Base-by-base conservation (phyloP, 108 stramenopile genomes). In the Discostella pseudostelligera region DNA sequence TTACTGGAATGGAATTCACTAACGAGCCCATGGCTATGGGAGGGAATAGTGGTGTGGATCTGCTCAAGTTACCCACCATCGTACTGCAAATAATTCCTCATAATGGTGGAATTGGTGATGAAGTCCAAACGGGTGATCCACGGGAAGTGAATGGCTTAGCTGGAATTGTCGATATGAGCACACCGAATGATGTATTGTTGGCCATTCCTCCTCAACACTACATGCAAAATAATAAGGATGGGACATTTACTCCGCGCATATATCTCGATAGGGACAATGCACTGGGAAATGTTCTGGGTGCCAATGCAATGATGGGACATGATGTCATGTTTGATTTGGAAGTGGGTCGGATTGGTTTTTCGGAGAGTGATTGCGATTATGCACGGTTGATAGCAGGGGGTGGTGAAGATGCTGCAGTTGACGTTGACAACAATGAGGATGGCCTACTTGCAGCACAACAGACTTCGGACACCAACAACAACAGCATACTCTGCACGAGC, bases 271-370 rank as follows among this genome's bases (percentile, higher is more conserved):
- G 53, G 6, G 74, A 80, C 24, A 83, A 87, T 45, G 72, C 77
- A 16, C 46, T 66, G 39, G 97, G 97, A 6, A 90, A 84, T 20
- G 96, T 98, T 2, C 66, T 98, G 1, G 97, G 97, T 20, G 94
- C 95, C 25, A 98, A 98, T 67, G 82, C 95, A 46, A 97, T 98
- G 95, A 87, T 86, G 65, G 95, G 93, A 13, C 90, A 98, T 74
- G 93, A 98, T 72, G 81, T 96, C 1, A 58, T 96, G n/a, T 97
- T 98, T 68, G 96, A 98, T 74, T 82, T 87, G 77, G 89, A 96
- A 24, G 74, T 89, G 29, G 78, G 76, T 0, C 74, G 90, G 17
- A 77, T 98, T n/a, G 97, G 97, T 32, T 94, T 98, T 72, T 93
- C 95, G 2, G 88, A 87, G 74, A 87, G 87, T 32, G 75, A 87